A percentile compares a stretch with the other conserved stretches of the same genome.
These are phyloP conservation scores for Actinomortierella ambigua DNA, from an alignment of 371 early-diverging fungal genomes.

Conservation along the genomic window DNA sequence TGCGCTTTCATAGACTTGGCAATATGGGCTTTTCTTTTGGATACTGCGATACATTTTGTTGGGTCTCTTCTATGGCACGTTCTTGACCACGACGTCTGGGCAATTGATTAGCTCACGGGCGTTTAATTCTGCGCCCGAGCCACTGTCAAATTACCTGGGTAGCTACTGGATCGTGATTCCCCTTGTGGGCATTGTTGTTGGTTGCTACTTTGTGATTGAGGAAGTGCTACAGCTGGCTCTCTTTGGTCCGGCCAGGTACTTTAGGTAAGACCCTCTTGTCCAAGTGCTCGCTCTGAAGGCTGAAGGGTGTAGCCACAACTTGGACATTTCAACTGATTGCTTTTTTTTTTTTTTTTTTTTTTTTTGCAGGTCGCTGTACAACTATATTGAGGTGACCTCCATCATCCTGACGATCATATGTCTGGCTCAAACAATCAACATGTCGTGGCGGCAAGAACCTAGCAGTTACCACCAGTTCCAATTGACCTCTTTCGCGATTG, in stretches of 20 bases:
- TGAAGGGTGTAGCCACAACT: background rate
- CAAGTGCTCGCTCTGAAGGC: background rate
- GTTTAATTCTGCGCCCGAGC: conserved; percentile 5
- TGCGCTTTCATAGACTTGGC: too few relatives aligned
- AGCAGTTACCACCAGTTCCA: conserved; percentile 19
- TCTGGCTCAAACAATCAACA: conserved; percentile 5
- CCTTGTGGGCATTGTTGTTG: conserved; percentile 7
- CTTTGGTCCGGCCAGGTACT: conserved; percentile 18
- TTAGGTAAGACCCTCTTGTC: conserved; percentile 10
- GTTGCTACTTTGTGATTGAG: conserved; percentile 13
- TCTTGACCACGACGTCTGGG: conserved; percentile 20
- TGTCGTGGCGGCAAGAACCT: background rate
- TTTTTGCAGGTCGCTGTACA: conserved; percentile 27
- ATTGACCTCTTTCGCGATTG: conserved; percentile 33
- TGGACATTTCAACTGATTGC: background rate
- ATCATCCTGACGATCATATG: conserved; percentile 14
- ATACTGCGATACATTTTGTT: conserved; percentile 15
- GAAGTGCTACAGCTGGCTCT: conserved; percentile 26
- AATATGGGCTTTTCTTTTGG: conserved; percentile 36
- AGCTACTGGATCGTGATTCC: too few relatives aligned
- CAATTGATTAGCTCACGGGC: conserved; percentile 3
- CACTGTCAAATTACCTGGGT: too few relatives aligned
- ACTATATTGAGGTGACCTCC: conserved; percentile 30
- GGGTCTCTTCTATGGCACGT: conserved; percentile 18
- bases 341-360: background rate